phyloP scores from a whole-genome alignment of 495 filamentous ascomycete species.

The Penicillium silybi region DNA sequence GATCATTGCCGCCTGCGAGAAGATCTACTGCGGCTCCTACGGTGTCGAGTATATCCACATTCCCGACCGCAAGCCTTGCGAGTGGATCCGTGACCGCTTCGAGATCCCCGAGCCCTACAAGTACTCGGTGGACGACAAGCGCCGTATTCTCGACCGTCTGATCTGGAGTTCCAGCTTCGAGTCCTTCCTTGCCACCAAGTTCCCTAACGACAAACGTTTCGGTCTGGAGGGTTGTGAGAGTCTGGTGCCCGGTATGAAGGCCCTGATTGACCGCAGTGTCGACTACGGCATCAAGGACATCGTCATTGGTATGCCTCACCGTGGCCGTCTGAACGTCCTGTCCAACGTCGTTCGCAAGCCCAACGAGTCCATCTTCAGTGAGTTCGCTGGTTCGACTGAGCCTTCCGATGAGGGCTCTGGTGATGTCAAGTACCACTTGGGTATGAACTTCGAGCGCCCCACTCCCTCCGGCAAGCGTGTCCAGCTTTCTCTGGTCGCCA shows the following conservation, averaged over 20 bases:
- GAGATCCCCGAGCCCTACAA: constrained; percentile 93
- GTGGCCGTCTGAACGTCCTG: constrained; percentile 95
- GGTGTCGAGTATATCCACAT: constrained; percentile 99
- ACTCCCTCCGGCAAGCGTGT: constrained; percentile 98
- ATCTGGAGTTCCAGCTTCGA: constrained; percentile 99
- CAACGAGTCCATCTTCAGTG: constrained; percentile 98
- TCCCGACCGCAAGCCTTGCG: constrained; percentile 93
- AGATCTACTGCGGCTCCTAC: constrained; percentile 93
- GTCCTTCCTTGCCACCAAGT: constrained; percentile 89
- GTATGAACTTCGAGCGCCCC: constrained; percentile 99
- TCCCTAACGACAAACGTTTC: constrained; percentile 99
- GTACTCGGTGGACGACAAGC: constrained; percentile 96
- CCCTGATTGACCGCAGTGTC: constrained; percentile 93
- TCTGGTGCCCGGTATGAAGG: constrained; percentile 98
- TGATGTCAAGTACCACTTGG: constrained; percentile 98
- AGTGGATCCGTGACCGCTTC: constrained; percentile 92
- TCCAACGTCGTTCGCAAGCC: constrained; percentile 98
- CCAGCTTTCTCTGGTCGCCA: constrained; percentile 95
- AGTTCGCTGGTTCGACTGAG: constrained; percentile 87
- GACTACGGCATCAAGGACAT: constrained; percentile 99
- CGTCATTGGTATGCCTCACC: constrained; percentile 98
- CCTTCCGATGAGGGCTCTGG: constrained; percentile 94
- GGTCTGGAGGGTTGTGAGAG: constrained; percentile 96
- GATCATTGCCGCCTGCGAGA: constrained; percentile 89
- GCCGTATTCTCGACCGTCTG: constrained; percentile 90